Percentiles rank a stretch among this genome's conserved stretches.
Conservation (phyloP, 106 monocot species). For the Agapanthus africanus region DNA sequence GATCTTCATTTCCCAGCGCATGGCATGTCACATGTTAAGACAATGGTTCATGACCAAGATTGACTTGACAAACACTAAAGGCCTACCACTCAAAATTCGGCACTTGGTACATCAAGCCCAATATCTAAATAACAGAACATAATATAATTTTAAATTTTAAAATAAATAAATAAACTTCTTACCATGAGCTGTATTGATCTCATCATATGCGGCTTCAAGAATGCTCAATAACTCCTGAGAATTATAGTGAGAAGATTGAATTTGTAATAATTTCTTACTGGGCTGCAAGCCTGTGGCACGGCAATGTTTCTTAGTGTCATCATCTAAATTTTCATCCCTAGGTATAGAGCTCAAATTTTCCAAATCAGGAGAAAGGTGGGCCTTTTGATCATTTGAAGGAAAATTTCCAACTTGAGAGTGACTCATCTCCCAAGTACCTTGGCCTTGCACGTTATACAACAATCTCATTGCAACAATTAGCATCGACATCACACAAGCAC, state of each 20-base stretch:
- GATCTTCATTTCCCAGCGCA: too few relatives aligned
- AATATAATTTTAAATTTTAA: not conserved
- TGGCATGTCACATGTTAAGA: not conserved
- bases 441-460: slow-evolving; percentile 66
- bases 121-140: not conserved
- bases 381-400: not conserved
- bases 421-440: slow-evolving; percentile 74
- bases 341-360: not conserved
- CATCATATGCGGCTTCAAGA: slow-evolving; percentile 49
- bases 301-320: slow-evolving; percentile 5
- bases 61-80: not conserved
- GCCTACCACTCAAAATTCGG: not conserved
- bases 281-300: not conserved
- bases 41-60: not conserved
- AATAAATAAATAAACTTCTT: slow-evolving; percentile 15
- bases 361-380: not conserved
- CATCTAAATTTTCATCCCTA: not conserved
- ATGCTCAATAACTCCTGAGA: slow-evolving; percentile 39
- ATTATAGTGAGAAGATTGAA: slow-evolving; percentile 27
- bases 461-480: slow-evolving; percentile 75
- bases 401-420: slow-evolving; percentile 2
- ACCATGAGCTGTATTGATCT: slow-evolving; percentile 41
- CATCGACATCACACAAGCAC: slow-evolving; percentile 77
- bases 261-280: not conserved
- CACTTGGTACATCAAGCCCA: not conserved